Conservation (phyloP, 176 grass and related monocot genomes). For the Triticum aestivum region IWGSC_CS_RefSeq_v2.1 NC_057813.1:630430789-630431288, state of each 20-base stretch:
- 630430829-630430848: conserved; percentile 84
- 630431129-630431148: conserved; percentile 98
- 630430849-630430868: conserved; percentile 92
- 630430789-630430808: conserved; percentile 4
- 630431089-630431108: conserved; percentile 94
- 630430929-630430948: background rate
- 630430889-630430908: conserved; percentile 73
- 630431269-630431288: conserved; percentile 13
- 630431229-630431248: background rate
- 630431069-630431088: conserved; percentile 77
- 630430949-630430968: conserved; percentile 5
- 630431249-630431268: conserved; percentile 12
- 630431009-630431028: conserved; percentile 17
- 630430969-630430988: conserved; percentile 16
- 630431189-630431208: conserved; percentile 94
- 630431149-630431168: conserved; percentile 87
- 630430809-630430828: conserved; percentile 56
- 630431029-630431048: conserved; percentile 2
- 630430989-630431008: background rate
- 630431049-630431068: conserved; percentile 39
- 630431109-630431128: conserved; percentile 97
- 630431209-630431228: conserved; percentile 67
- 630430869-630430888: conserved; percentile 97
- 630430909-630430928: conserved; percentile 48
- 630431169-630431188: conserved; percentile 81